Conservation (phyloP, 371 early-diverging fungal genomes). For the Apophysomyces elegans region DNA sequence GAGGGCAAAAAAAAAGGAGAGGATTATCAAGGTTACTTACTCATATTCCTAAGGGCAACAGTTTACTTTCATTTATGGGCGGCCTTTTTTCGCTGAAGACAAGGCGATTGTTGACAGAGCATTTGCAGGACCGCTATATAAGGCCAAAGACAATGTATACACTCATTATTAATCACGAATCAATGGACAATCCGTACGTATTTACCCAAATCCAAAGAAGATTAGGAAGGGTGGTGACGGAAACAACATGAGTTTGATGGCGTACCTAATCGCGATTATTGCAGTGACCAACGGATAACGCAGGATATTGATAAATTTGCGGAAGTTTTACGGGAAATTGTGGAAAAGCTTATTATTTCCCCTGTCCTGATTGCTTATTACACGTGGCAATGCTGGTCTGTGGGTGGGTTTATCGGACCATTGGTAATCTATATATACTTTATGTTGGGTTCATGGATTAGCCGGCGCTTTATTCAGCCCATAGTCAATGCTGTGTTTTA, state of each 20-base stretch:
- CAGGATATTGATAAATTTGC: constrained; percentile 88
- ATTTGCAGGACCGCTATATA: constrained; percentile 68
- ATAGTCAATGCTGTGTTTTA: constrained; percentile 75
- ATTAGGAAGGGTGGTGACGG: not conserved
- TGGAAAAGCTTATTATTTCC: constrained; percentile 72
- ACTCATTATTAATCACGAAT: constrained; percentile 54
- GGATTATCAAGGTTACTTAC: no score
- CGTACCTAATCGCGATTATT: not conserved
- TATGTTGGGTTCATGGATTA: constrained; percentile 63
- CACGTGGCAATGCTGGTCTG: constrained; percentile 70
- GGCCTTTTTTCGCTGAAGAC: constrained; percentile 62
- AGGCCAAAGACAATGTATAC: constrained; percentile 64
- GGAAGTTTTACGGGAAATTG: constrained; percentile 59
- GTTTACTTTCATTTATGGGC: constrained; percentile 58
- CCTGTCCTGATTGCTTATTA: constrained; percentile 82
- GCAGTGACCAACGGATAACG: constrained; percentile 86
- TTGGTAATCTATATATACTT: constrained; percentile 74
- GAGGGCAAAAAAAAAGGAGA: no score
- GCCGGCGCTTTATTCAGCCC: constrained; percentile 70
- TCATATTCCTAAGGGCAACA: constrained; percentile 47
- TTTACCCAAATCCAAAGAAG: not conserved
- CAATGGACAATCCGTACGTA: constrained; percentile 75
- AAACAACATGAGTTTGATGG: no score
- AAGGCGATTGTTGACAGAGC: constrained; percentile 59
- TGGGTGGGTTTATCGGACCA: constrained; percentile 77